Percentiles rank a stretch among this genome's conserved stretches.
These are phyloP conservation scores for Colletotrichum sp. DNA, from an alignment of 2,329 filamentous ascomycete genomes.

Conservation along the genomic window DNA sequence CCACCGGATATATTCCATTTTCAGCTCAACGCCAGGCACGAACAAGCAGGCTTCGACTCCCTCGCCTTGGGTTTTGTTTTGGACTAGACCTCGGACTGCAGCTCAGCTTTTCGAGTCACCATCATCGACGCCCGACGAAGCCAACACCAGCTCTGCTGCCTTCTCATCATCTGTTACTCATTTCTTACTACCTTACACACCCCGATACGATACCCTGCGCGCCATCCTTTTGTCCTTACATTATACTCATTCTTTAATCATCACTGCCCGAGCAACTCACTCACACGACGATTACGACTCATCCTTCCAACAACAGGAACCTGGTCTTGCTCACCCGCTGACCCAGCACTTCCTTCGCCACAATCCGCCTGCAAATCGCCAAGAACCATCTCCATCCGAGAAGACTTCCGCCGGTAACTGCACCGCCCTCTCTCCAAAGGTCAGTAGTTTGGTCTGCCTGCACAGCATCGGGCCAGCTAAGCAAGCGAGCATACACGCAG, in stretches of 20 bases:
- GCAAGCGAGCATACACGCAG: neutral
- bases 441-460: neutral
- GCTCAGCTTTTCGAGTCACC: neutral
- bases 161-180: neutral
- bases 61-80: constrained; percentile 3
- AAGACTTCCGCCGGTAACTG: constrained; percentile 7
- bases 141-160: neutral
- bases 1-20: constrained; percentile 5
- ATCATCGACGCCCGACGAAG: neutral
- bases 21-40: constrained; percentile 8
- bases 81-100: neutral
- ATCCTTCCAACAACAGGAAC: neutral
- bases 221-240: neutral
- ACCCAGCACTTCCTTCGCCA: constrained; percentile 15
- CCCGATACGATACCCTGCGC: constrained; percentile 7
- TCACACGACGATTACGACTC: constrained; percentile 19
- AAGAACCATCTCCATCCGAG: constrained; percentile 7
- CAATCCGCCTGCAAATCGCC: constrained; percentile 1
- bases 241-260: constrained; percentile 17
- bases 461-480: neutral
- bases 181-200: neutral
- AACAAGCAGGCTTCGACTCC: constrained; percentile 10
- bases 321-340: constrained; percentile 1
- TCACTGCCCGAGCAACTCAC: neutral
- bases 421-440: constrained; percentile 8